A percentile compares a stretch with the other conserved stretches of the same genome.
Conservation (phyloP, 306 rosid genomes). For the Quillaja saponaria region DNA sequence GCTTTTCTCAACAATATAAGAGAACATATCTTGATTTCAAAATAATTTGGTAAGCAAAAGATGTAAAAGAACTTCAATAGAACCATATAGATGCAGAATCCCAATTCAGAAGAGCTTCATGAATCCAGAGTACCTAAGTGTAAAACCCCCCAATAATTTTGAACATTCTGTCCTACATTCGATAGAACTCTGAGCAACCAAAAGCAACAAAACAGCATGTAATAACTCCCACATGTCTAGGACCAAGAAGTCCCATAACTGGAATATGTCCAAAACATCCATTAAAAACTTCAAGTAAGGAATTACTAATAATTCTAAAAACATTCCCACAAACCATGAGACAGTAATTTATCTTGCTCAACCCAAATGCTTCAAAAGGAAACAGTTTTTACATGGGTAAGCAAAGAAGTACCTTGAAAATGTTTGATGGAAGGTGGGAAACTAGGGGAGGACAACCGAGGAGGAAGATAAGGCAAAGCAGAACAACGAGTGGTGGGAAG, state of each 20-base stretch:
- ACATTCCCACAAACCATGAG: too few relatives aligned
- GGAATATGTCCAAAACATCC: too few relatives aligned
- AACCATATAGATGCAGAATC: background rate
- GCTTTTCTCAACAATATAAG: too few relatives aligned
- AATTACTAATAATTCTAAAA: too few relatives aligned
- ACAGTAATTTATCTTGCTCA: too few relatives aligned
- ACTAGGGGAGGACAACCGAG: constrained; percentile 59
- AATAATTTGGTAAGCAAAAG: background rate
- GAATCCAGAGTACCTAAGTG: background rate
- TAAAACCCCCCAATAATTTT: background rate
- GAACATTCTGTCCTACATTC: too few relatives aligned
- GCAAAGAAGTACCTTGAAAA: constrained; percentile 46
- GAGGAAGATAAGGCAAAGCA: constrained; percentile 70
- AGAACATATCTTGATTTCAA: background rate
- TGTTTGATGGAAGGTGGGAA: constrained; percentile 48
- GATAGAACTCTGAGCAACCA: too few relatives aligned
- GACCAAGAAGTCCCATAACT: too few relatives aligned
- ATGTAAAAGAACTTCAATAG: background rate
- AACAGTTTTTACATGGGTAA: background rate
- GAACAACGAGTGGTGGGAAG: constrained; percentile 53
- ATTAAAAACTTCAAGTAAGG: too few relatives aligned
- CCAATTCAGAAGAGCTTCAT: background rate
- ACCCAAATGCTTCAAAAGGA: constrained; percentile 2
- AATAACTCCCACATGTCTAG: too few relatives aligned
- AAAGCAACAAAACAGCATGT: too few relatives aligned